Evolutionary conservation across 164 flowering plant species (phyloP), one percentile per base, ranked within the genome.

Genomic region (Aristolochia californica): DNA sequence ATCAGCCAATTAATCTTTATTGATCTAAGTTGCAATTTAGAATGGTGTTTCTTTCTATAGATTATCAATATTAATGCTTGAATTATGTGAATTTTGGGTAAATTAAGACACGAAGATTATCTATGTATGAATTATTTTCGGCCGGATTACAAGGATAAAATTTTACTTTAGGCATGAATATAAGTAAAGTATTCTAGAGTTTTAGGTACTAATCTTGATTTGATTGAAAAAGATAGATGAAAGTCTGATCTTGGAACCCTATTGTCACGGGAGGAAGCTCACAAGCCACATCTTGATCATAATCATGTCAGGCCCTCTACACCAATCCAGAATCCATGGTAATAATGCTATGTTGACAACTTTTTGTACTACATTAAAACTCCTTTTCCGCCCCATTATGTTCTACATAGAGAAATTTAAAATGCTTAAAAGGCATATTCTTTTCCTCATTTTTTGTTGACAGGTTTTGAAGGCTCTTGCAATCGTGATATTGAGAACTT

Each of bases 401-500:
- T 34, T 28, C 0, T 2, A 34, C 7, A 12, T 34, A 0, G 40
- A 34, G 40, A 34, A 34, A 0, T 3, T 34, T 1, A 9, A 34
- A 28, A 34, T 34, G 7, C 40, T 34, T 2, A 34, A 34, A 34
- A 34, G 7, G 7, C 10, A 34, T 34, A 7, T 34, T 34, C 40
- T 34, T 28, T 28, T 13, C n/a, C n/a, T 22, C 23, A 20, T 55
- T 23, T 34, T 25, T 56, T 63, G 22, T 50, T 43, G n/a, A 44
- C 62, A 81, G 86, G 84, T 50, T 76, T 76, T 64, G 87, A 85
- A 53, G 89, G 87, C 13, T 74, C 57, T 47, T 71, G 77, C 65
- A 76, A 72, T 69, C 84, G 88, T 49, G 95, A 89, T 62, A 75
- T 80, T 77, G 97, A 85, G 59, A 80, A 73, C 69, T 87, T 88